Evolutionary conservation across 441 rosid genomes (phyloP).

Genomic region (Erodium moschatum): DNA sequence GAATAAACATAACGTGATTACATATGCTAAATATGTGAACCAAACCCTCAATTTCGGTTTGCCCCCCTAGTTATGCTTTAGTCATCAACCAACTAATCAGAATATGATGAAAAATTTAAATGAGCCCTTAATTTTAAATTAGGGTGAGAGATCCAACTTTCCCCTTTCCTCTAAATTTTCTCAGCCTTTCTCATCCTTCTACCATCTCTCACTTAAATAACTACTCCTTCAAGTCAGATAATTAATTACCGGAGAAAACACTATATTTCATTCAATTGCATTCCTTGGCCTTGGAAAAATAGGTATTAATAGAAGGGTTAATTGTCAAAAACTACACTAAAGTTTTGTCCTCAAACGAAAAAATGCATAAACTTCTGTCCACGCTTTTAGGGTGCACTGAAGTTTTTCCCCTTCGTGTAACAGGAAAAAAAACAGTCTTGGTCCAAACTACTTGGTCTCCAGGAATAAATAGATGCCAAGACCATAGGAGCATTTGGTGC

Average conservation of each 20-base stretch:
- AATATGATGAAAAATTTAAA: background rate
- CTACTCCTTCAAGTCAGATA: background rate
- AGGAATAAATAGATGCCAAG: background rate
- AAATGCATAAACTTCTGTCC: too few species aligned
- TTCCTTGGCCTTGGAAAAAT: background rate
- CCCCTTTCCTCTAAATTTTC: background rate
- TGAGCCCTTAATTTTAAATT: background rate
- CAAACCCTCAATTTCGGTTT: background rate
- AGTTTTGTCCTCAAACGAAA: too few species aligned
- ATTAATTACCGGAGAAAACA: background rate
- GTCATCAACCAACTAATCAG: background rate
- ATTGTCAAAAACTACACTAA: too few species aligned
- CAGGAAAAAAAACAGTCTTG: background rate
- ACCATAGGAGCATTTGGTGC: background rate
- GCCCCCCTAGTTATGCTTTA: background rate
- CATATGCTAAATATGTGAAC: background rate
- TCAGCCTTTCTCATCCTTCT: constrained; percentile 1
- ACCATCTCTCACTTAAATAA: background rate
- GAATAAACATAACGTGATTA: background rate
- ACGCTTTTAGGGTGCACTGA: too few species aligned
- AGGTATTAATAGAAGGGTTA: background rate
- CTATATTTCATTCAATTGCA: background rate
- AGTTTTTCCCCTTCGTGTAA: too few species aligned
- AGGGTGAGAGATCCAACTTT: background rate
- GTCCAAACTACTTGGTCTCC: background rate